Evolutionary conservation across 106 monocot genomes (phyloP), one percentile per base, ranked within the genome.

Genomic region (Dendrobium huoshanense): DNA sequence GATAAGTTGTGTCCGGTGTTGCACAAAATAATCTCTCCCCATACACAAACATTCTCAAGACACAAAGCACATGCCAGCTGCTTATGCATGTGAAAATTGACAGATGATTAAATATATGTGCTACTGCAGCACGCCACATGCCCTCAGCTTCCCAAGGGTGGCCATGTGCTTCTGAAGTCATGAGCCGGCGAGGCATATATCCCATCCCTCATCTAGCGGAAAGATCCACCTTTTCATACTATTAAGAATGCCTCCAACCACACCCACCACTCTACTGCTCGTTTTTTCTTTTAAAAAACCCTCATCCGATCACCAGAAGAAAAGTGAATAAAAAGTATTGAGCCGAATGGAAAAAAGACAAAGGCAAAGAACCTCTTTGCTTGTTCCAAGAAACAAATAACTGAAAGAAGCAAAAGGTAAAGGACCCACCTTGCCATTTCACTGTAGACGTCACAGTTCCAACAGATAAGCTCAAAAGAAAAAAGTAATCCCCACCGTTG

Each of bases 81-180:
- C 37, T 37, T 70, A 4, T 31, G 70, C 70, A 70, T 61, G 61
- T 15, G 56, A 56, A 29, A 8, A 70, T 70, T 70, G 9, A 70
- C 33, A 37, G n/a, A 7, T 43, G 74, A 74, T 74, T 74, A 74
- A 43, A 74, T 74, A n/a, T 43, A 29, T 74, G 31, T 41, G 42
- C 74, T 74, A 20, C 74, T 74, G 41, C 41, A 74, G 74, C 74
- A 43, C 41, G 19, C 20, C 74, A 74, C 42, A 74, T 74, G 74
- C 74, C 5, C 18, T 74, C 42, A 33, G 42, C 19, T 4, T 74
- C 70, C 74, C 41, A 43, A 74, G 41, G 43, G 43, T 41, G 9
- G 74, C 42, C 74, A 74, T 74, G 74, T 74, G 74, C 40, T 20
- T 6, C 74, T 74, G 43, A 43, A 43, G 70, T 70, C 15, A 70